Percentiles rank a stretch among this genome's conserved stretches.
phyloP scores from a whole-genome alignment of 495 filamentous ascomycete species.

The Trichoderma erinaceum region DNA sequence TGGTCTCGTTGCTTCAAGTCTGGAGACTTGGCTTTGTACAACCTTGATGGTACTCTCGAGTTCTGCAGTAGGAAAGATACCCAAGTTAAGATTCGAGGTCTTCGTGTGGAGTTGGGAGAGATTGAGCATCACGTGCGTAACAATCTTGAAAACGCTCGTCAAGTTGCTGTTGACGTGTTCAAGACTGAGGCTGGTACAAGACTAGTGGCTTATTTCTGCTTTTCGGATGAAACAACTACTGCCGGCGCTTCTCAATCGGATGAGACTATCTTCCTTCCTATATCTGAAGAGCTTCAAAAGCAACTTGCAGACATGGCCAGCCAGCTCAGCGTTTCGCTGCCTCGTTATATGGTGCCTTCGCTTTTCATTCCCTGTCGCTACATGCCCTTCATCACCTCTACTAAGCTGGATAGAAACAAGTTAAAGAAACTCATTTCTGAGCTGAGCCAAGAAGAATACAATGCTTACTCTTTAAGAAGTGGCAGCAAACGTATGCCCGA shows the following conservation, averaged over 20 bases:
- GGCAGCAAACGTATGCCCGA: conserved; percentile 2
- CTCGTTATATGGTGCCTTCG: conserved; percentile 25
- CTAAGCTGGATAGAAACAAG: conserved; percentile 8
- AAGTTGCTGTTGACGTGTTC: conserved; percentile 42
- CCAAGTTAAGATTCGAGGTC: conserved; percentile 39
- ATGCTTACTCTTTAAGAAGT: conserved; percentile 14
- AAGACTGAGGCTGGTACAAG: neutral
- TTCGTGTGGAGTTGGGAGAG: conserved; percentile 39
- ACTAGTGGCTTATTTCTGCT: conserved; percentile 11
- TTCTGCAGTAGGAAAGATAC: conserved; percentile 33
- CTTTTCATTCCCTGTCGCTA: conserved; percentile 19
- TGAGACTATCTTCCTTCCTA: conserved; percentile 17
- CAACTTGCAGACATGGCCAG: conserved; percentile 6
- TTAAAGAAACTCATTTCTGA: conserved; percentile 6
- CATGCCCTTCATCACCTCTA: conserved; percentile 13
- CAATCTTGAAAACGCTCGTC: conserved; percentile 23
- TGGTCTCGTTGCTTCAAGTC: conserved; percentile 38
- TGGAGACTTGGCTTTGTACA: conserved; percentile 50
- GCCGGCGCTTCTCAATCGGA: conserved; percentile 7
- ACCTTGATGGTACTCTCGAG: conserved; percentile 29
- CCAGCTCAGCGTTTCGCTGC: conserved; percentile 16
- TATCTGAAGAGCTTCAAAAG: neutral
- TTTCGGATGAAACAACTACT: neutral
- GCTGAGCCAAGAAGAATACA: conserved; percentile 14
- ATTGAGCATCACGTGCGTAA: conserved; percentile 27